Evolutionary conservation across 2,329 filamentous ascomycete genomes (phyloP), one percentile per base, ranked within the genome.

Genomic region (Colletotrichum eleusines): DNA sequence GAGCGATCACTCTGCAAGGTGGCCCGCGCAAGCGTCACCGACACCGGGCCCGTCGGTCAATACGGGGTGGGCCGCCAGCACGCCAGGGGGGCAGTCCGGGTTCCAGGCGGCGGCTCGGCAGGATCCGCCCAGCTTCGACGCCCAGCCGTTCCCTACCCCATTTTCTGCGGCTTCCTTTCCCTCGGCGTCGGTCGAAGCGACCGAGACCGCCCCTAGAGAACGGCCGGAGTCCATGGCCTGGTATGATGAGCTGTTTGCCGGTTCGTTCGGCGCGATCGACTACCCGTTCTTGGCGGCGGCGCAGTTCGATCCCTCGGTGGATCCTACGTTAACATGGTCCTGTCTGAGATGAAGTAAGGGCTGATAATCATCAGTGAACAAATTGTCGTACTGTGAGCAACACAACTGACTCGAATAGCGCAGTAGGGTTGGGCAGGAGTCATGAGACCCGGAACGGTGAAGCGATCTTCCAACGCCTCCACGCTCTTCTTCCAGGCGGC

Each of bases 171-270:
- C 66, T 2, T 63, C 62, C 2, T 64, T 70, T 1, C 59, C 66
- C 7, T 35, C 65, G 5, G 31, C 66, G 2, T 23, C 62, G 4
- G 38, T 50, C 20, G 33, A 33, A 5, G 20, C 20, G 3, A 33
- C 60, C 0, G 66, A 55, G 3, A 28, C 31, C 1, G 59, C 46
- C 7, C 58, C 69, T 1, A 74, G 20, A 0, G 78, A 80, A n/a
- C 77, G 77, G 0, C 78, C 79, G n/a, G 77, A 79, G 61, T 79
- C 78, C 0, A 78, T 79, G 71, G 77, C 78, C 54, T 80, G 78
- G 78, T 80, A 78, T 50, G 78, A 80, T 9, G 78, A 80, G 46
- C 53, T 80, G 23, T 80, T 80, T 67, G 78, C 76, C 1, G 79
- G 77, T 44, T 79, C 78, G 0, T 79, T 80, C 53, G 78, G 76